Evolutionary conservation across 2,329 filamentous ascomycete genomes (phyloP), one percentile per base, ranked within the genome.

Genomic region (Lecanoromycetidae sp.): DNA sequence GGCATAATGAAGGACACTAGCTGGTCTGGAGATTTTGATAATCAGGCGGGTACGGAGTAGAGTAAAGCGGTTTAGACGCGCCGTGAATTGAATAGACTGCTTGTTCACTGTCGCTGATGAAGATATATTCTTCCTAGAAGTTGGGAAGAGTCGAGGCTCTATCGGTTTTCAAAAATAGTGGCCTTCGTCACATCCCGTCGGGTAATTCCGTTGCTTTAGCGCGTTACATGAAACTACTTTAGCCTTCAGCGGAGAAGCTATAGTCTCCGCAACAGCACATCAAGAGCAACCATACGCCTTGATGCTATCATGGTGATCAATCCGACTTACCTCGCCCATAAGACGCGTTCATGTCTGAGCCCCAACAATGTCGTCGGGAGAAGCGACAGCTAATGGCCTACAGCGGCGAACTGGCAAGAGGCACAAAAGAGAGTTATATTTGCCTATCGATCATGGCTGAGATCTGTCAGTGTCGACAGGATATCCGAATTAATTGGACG

Each of bases 401-500:
- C 33, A 95, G 90, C 90, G 64, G 72, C 78, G 71, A 94, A 83
- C 74, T 94, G 85, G 87, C 63, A 69, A 59, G 87, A 96, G 74
- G 90, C 90, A 60, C 86, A 84, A 70, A 75, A 73, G 65, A 80
- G 90, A 74, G 91, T 95, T 55, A 69, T 95, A 58, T 79, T 80
- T 63, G 83, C 85, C 59, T 98, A 98, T 73, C 78, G 91, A 65
- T 83, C 90, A 73, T 98, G 91, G 91, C 78, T 96, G 60, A 82
- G 91, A 74, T 82, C 87, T 68, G 91, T 98, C 82, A 64, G 88
- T 81, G 46, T 20, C 23, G 10, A 19, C 10, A 33, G 12, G 46
- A 46, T 40, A 35, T n/a, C 17, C 19, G 37, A 12, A 10, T 25
- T 36, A 44, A 40, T 38, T 10, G 12, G 9, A 2, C 8, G 12